phyloP scores from a whole-genome alignment of 345 rosid species.

The Eucalyptus regnans region DNA sequence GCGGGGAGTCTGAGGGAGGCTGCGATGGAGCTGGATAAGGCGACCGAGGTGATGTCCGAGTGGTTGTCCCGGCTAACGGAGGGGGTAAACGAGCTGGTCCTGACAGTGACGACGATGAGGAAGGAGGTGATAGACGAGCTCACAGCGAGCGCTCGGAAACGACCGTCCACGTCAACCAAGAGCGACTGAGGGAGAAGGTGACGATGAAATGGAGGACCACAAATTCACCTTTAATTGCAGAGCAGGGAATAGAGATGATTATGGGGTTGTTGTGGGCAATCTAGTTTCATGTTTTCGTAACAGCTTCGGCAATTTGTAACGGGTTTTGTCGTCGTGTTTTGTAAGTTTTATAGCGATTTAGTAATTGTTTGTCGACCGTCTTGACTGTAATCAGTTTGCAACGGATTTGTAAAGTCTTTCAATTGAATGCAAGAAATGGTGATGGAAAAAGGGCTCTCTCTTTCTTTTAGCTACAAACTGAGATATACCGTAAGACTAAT shows the following conservation, averaged over 20 bases:
- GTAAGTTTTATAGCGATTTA: neutral
- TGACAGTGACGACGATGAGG: neutral
- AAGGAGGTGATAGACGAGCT: neutral
- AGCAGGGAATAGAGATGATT: neutral
- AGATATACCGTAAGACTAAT: no score
- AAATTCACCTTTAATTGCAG: neutral
- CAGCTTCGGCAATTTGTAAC: rapidly evolving
- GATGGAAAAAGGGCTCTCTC: neutral
- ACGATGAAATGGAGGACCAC: neutral
- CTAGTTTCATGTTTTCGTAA: neutral
- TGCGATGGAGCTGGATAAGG: neutral
- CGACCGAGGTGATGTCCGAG: neutral
- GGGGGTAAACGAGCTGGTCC: neutral
- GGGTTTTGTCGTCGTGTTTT: neutral
- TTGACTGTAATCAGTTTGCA: neutral
- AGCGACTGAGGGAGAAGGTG: neutral
- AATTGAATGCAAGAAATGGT: neutral
- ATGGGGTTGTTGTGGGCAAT: neutral
- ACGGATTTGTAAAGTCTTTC: neutral
- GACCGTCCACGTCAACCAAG: neutral
- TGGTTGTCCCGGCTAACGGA: neutral
- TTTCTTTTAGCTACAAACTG: neutral
- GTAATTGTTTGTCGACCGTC: neutral
- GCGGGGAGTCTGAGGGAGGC: neutral
- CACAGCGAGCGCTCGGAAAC: neutral